Percentiles rank a stretch among this genome's conserved stretches.
Conservation (phyloP, 2,329 filamentous ascomycete species). For the Zymoseptoria pseudotritici region DNA sequence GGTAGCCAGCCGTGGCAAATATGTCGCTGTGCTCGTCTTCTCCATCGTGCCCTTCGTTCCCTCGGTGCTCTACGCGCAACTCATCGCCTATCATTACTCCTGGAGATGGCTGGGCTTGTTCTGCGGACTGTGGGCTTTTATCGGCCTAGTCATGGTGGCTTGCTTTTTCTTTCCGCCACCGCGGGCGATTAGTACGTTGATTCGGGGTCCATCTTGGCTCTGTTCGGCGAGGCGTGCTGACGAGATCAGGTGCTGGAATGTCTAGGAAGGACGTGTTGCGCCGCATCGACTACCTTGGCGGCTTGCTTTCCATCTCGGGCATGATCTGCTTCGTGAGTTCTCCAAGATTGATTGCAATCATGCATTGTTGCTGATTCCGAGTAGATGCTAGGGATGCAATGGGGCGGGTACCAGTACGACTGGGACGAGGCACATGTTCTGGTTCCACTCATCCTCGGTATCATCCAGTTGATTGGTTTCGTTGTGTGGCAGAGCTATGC, state of each 20-base stretch:
- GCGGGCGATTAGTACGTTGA: slow-evolving; percentile 31
- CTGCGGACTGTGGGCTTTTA: slow-evolving; percentile 44
- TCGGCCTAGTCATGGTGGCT: slow-evolving; percentile 44
- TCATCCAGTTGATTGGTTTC: slow-evolving; percentile 26
- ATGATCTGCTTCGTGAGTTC: slow-evolving; percentile 34
- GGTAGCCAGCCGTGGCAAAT: slow-evolving; percentile 55
- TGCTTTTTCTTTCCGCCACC: slow-evolving; percentile 50
- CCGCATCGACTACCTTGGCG: slow-evolving; percentile 47
- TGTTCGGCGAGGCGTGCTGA: background rate
- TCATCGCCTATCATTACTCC: slow-evolving; percentile 41
- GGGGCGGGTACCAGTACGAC: slow-evolving; percentile 25
- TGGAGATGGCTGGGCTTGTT: slow-evolving; percentile 52
- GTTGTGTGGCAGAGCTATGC: slow-evolving; percentile 27
- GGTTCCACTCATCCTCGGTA: slow-evolving; percentile 27
- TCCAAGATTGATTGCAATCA: background rate
- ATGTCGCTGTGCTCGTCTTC: slow-evolving; percentile 53
- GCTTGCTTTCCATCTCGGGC: slow-evolving; percentile 43
- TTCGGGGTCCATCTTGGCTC: background rate
- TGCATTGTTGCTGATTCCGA: background rate
- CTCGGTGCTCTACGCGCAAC: slow-evolving; percentile 50
- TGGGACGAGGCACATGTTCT: slow-evolving; percentile 29
- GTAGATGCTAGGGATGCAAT: slow-evolving; percentile 7
- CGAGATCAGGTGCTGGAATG: slow-evolving; percentile 27
- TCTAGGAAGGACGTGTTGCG: slow-evolving; percentile 35
- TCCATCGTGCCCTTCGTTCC: slow-evolving; percentile 57